Conservation (phyloP, 495 filamentous ascomycete genomes). For the Rusavskia elegans region DNA sequence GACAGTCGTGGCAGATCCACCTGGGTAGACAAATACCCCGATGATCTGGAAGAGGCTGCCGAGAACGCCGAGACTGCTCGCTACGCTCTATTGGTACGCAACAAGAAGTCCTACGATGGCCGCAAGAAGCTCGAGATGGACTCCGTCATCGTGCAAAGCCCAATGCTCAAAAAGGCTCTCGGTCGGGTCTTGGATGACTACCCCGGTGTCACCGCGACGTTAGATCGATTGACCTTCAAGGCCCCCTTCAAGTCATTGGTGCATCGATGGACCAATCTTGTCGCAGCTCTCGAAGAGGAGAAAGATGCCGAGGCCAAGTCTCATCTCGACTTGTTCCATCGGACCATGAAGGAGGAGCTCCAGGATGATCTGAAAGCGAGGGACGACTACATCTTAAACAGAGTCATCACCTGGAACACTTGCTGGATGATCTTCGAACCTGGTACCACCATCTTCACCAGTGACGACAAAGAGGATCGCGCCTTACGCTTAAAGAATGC, state of each 20-base stretch:
- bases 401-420: constrained; percentile 42
- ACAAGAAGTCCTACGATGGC: constrained; percentile 39
- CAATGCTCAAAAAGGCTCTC: constrained; percentile 41
- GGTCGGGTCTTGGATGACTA: constrained; percentile 41
- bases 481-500: constrained; percentile 21
- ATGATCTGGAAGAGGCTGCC: constrained; percentile 34
- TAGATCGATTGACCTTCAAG: constrained; percentile 42
- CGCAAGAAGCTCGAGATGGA: constrained; percentile 43
- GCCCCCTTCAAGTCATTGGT: constrained; percentile 48
- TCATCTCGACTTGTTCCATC: constrained; percentile 40
- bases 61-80: constrained; percentile 35
- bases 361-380: constrained; percentile 35
- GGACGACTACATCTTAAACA: constrained; percentile 38
- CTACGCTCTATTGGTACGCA: constrained; percentile 36
- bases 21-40: constrained; percentile 26
- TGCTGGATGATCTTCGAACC: constrained; percentile 42
- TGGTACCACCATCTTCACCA: constrained; percentile 23
- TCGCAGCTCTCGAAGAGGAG: constrained; percentile 29
- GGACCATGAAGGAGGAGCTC: constrained; percentile 42
- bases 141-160: constrained; percentile 49
- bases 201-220: constrained; percentile 42
- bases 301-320: constrained; percentile 29
- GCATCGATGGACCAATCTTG: constrained; percentile 46
- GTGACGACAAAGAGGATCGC: constrained; percentile 20
- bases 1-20: constrained; percentile 9